Base-by-base conservation (phyloP, 2,329 filamentous ascomycete genomes). In the Fusarium concolor region DNA sequence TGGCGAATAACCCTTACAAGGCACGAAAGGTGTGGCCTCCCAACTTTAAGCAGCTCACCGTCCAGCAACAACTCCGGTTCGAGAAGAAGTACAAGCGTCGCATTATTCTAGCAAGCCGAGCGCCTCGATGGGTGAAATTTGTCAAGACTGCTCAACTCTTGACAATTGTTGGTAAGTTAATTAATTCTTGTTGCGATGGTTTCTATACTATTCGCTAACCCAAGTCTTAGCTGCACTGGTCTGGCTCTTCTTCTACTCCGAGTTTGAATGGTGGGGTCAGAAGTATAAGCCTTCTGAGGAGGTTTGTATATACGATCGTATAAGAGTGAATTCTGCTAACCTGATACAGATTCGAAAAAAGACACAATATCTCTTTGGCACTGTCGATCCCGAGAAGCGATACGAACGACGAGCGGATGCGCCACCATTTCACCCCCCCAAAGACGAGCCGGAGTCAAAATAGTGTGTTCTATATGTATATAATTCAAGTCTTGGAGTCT, bases 51-150 rank as follows among this genome's bases (percentile, higher is more conserved):
- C 86, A 87, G 75, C 85, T 95, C 61, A 88, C 88, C 37, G 81
- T 84, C 45, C 91, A 91, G 77, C 88, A 94, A 75, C 90, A 94
- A 78, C 91, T 94, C 76, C 86, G 89, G 42, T 90, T 93, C 71
- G 92, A 95, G 82, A 89, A 91, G 77, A 90, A 91, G 75, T 94
- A 91, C 80, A 91, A 93, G 79, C 85, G 92, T 52, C 85, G 92
- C 54, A 79, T 91, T 26, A 84, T 85, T 59, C 78, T 92, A 70
- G 87, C 88, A 71, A 86, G 85, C 75, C 83, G 85, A 39, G 81
- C 89, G 22, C 90, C 90, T 10, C 77, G 79, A 46, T 92, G 89
- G 89, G 84, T 86, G 41, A 92, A 90, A 77, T 83, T 80, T 62
- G 82, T 90, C 56, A 88, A 88, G 78, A 80, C 93, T 65, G 84